phyloP scores from a whole-genome alignment of 2,329 filamentous ascomycete genomes.

The Ceratocystis cubensis region DNA sequence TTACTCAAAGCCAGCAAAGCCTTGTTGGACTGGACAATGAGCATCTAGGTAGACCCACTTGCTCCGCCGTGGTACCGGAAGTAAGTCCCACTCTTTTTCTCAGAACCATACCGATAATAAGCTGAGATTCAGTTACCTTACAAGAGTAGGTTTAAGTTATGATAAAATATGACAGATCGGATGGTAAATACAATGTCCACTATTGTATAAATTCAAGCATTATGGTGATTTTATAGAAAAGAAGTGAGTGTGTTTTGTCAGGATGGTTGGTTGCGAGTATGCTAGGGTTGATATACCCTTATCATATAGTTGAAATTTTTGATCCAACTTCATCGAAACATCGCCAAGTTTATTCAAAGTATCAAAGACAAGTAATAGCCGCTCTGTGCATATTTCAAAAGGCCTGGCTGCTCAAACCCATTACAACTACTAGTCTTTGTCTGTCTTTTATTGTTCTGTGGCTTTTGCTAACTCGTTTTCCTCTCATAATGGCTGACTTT shows the following conservation, averaged over 20 bases:
- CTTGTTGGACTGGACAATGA: not conserved
- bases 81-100: not conserved
- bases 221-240: no score
- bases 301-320: not conserved
- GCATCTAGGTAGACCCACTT: not conserved
- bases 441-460: not conserved
- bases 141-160: not conserved
- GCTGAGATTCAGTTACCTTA: not conserved
- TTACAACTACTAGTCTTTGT: no score
- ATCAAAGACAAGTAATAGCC: not conserved
- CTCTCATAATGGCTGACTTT: constrained; percentile 31
- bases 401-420: no score
- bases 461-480: not conserved
- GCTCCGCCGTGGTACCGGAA: not conserved
- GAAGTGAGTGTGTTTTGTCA: no score
- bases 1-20: not conserved
- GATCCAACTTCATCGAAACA: not conserved
- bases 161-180: no score
- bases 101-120: not conserved
- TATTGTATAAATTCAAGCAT: no score
- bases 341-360: not conserved
- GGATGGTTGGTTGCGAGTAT: no score
- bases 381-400: not conserved
- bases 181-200: no score
- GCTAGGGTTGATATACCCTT: not conserved